Evolutionary conservation across 2,329 filamentous ascomycete species (phyloP), one percentile per base, ranked within the genome.

Genomic region (Chaetomium strumarium): DNA sequence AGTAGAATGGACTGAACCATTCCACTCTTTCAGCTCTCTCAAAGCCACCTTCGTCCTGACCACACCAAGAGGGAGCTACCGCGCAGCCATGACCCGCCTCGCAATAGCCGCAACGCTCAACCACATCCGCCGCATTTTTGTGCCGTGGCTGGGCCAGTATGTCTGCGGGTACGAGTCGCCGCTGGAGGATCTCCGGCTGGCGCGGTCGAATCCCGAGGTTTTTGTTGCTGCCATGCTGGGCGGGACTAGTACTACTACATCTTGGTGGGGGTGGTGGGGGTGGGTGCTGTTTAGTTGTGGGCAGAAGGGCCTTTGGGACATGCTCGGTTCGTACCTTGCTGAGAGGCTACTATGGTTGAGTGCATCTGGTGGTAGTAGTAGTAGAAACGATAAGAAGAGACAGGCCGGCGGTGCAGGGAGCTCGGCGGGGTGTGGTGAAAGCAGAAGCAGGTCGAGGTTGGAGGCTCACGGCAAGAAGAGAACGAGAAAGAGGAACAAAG

Each of bases 111-210:
- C 70, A 14, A 53, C 73, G 12, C 39, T 67, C 24, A 68, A 74
- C 63, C 72, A 75, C 57, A 60, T 71, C 14, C 66, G 69, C 5
- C 62, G 68, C 17, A 58, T 66, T n/a, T 51, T 72, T 0, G 39
- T 50, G 11, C 68, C 66, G 7, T 63, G 56, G 59, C 52, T 68
- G 0, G 65, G 63, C 3, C 57, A 64, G 19, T 68, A 66, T 31
- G 45, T 66, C 12, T 65, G 65, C 11, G 13, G 13, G 57, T 51
- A 57, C 52, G 58, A 59, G 2, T 19, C 29, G 19, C 68, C 68
- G 11, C 60, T 68, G 49, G 68, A 65, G 29, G 61, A 62, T 54
- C 64, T 72, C 57, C 71, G 68, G 49, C 60, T 68, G 39, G 70
- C 66, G n/a, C 59, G 60, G 13, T 66, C 67, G 30, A 63, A 63